phyloP scores from a whole-genome alignment of 208 protist genomes.

The Crithidia brevicula region DNA sequence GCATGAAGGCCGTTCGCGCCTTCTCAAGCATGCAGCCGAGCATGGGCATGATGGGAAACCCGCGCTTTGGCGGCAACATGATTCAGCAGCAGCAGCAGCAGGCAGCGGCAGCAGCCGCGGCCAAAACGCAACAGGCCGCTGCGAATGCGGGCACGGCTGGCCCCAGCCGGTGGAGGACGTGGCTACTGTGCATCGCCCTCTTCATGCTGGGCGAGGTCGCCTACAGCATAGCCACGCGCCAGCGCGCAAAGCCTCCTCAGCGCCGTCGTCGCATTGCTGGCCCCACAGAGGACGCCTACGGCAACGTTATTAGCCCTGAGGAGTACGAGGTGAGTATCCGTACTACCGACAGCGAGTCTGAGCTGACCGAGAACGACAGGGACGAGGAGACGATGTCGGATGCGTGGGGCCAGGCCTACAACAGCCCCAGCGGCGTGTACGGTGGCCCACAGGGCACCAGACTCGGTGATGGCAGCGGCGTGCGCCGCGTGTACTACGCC shows the following conservation, averaged over 20 bases:
- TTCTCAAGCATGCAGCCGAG: slow-evolving; percentile 57
- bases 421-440: slow-evolving; percentile 12
- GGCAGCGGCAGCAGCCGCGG: slow-evolving; percentile 1
- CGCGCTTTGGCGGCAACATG: slow-evolving; percentile 4
- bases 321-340: slow-evolving; percentile 41
- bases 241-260: slow-evolving; percentile 24
- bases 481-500: slow-evolving; percentile 61
- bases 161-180: slow-evolving; percentile 51
- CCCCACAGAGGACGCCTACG: slow-evolving; percentile 32
- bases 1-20: slow-evolving; percentile 76
- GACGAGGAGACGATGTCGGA: slow-evolving; percentile 34
- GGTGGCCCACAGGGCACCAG: slow-evolving; percentile 16
- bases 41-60: slow-evolving; percentile 36
- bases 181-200: slow-evolving; percentile 54
- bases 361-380: slow-evolving; percentile 9
- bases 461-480: slow-evolving; percentile 3
- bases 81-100: slow-evolving; percentile 24
- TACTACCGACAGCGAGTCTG: slow-evolving; percentile 73
- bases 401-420: slow-evolving; percentile 15
- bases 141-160: slow-evolving; percentile 14
- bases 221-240: slow-evolving; percentile 47
- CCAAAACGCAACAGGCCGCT: slow-evolving; percentile 10
- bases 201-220: slow-evolving; percentile 68
- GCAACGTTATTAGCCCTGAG: slow-evolving; percentile 52
- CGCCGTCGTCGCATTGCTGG: slow-evolving; percentile 19